Evolutionary conservation across 225 moss, liverwort and hornwort genomes (phyloP), one percentile per base, ranked within the genome.

Genomic region (Takakia lepidozioides): DNA sequence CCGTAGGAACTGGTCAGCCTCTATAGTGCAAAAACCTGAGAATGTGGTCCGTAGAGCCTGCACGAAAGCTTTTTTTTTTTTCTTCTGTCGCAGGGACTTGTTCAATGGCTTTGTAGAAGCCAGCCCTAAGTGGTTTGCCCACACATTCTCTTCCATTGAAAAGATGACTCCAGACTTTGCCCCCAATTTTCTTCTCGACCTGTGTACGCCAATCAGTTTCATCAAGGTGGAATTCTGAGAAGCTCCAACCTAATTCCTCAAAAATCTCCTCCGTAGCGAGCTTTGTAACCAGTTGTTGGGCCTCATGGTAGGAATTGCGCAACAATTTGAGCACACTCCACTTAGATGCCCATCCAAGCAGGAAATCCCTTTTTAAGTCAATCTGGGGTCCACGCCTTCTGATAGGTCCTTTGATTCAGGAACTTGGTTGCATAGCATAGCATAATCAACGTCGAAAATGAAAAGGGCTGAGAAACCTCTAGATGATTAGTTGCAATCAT

Each of bases 101-200:
- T 0, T 42, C 6, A 5, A 18, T 13, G 8, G 25, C 32, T 4
- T 27, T 1, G 19, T 2, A 9, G 18, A 63, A 55, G 2, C 23
- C 30, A 0, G n/a, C 30, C 46, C 5, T 56, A 10, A 63, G 39
- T 6, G 54, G 41, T 23, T 49, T 63, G 4, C 42, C 48, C 36
- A 56, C 25, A 18, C 28, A 1, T 0, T 43, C 2, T 10, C 1
- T 55, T 1, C 1, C 41, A 3, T 49, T 43, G 19, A 55, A 49
- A 17, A 63, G 1, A 19, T 63, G 63, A 28, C 3, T 46, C 55
- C 48, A 55, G 2, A 49, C 46, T 5, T 48, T 63, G 1, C 29
- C 24, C 13, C 24, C 30, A 15, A 49, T 7, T 43, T 55, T 63
- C 1, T 47, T 34, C 8, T 43, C 49, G 18, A 49, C 30, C 2